phyloP scores from a whole-genome alignment of 371 early-diverging fungal species.

The Rhizomucor pusillus region DNA sequence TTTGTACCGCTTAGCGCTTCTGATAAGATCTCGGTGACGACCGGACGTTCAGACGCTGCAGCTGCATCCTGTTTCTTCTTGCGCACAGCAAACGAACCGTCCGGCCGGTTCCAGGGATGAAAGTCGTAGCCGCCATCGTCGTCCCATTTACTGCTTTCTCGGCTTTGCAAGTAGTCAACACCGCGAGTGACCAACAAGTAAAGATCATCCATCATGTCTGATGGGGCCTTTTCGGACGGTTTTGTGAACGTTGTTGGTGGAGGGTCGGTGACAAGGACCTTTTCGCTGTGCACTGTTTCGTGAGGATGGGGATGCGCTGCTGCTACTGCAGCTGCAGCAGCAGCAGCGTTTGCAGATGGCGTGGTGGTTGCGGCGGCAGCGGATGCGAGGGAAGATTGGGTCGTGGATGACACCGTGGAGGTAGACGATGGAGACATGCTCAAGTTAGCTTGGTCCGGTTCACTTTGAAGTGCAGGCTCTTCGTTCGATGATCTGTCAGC shows the following conservation, averaged over 20 bases:
- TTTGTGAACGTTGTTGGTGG: background rate
- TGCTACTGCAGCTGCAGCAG: background rate
- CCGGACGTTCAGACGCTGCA: too few relatives aligned
- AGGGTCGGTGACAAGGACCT: background rate
- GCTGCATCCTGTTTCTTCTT: slow-evolving; percentile 2
- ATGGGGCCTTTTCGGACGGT: background rate
- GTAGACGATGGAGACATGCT: slow-evolving; percentile 9
- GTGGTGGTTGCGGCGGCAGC: slow-evolving; percentile 4
- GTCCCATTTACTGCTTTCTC: slow-evolving; percentile 47
- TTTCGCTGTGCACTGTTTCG: background rate
- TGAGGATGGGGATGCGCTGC: background rate
- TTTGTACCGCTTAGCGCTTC: background rate
- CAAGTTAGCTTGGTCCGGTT: background rate
- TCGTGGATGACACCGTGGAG: slow-evolving; percentile 1
- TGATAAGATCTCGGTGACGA: too few relatives aligned
- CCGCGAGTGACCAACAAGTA: slow-evolving; percentile 39
- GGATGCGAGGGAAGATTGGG: slow-evolving; percentile 3
- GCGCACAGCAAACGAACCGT: slow-evolving; percentile 42
- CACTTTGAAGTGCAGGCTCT: too few relatives aligned
- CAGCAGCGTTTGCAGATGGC: background rate
- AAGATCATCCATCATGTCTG: slow-evolving; percentile 8
- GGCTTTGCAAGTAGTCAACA: slow-evolving; percentile 35
- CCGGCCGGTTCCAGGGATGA: slow-evolving; percentile 50
- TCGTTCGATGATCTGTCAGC: background rate
- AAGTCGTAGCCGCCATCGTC: slow-evolving; percentile 50